Percentiles rank a stretch among this genome's conserved stretches.
phyloP scores from a whole-genome alignment of 2,329 filamentous ascomycete genomes.

The Ceratocystiopsis minuta region DNA sequence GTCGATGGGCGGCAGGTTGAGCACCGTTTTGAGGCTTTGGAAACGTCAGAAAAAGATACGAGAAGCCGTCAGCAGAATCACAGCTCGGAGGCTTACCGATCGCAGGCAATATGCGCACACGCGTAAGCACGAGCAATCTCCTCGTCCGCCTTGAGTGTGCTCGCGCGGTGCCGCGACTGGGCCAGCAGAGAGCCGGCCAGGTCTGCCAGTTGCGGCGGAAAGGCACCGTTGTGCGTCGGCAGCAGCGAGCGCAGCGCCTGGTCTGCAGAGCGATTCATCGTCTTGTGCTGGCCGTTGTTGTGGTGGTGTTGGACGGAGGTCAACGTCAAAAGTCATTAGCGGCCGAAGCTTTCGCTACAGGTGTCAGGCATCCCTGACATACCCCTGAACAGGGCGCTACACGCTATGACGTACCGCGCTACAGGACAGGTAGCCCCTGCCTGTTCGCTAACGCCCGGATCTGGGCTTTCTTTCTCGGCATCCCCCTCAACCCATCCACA shows the following conservation, averaged over 20 bases:
- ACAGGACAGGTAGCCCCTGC: not conserved
- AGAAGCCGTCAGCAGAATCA: too few species aligned
- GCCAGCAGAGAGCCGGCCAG: constrained; percentile 57
- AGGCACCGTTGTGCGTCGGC: constrained; percentile 48
- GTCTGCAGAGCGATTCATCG: constrained; percentile 59
- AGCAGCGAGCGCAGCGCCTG: constrained; percentile 56
- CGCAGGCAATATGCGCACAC: constrained; percentile 79
- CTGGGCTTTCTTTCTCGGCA: not conserved
- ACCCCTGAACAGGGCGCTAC: not conserved
- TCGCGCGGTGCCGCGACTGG: constrained; percentile 62
- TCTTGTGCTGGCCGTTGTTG: not conserved
- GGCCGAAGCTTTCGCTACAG: not conserved
- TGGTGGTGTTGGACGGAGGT: not conserved
- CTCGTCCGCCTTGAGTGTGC: constrained; percentile 65
- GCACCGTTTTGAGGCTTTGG: constrained; percentile 51
- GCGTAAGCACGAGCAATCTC: constrained; percentile 73
- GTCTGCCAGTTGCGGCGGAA: constrained; percentile 53
- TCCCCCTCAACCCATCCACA: not conserved
- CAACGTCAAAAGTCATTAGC: too few species aligned
- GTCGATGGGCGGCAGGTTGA: constrained; percentile 62
- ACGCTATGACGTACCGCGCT: constrained; percentile 6
- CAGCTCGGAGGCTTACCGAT: constrained; percentile 45
- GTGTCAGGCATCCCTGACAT: too few species aligned
- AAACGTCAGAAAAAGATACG: not conserved
- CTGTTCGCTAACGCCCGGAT: not conserved